phyloP scores from a whole-genome alignment of 2,329 filamentous ascomycete genomes.

The Talaromyces piceae region DNA sequence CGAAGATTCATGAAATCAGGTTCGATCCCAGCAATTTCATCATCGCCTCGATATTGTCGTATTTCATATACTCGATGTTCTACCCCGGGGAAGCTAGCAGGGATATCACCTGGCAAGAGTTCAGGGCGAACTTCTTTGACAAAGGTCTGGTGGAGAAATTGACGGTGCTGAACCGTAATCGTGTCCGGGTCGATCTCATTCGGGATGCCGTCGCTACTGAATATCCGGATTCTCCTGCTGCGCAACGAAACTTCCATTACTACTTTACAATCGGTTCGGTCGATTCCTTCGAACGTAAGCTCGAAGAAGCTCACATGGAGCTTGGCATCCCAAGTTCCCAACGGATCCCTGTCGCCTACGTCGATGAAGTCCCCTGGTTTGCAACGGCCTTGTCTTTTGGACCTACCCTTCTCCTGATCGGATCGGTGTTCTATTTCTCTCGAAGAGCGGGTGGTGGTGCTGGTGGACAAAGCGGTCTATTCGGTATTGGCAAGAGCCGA shows the following conservation, averaged over 20 bases:
- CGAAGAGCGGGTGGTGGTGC: constrained; percentile 64
- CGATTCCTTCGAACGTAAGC: constrained; percentile 80
- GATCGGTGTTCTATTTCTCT: constrained; percentile 70
- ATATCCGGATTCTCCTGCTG: constrained; percentile 68
- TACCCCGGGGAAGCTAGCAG: constrained; percentile 58
- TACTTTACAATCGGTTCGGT: constrained; percentile 94
- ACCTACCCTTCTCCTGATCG: constrained; percentile 79
- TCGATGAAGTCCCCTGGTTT: constrained; percentile 65
- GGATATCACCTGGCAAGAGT: constrained; percentile 98
- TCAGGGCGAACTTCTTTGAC: constrained; percentile 85
- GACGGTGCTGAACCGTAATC: constrained; percentile 66
- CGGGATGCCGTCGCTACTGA: constrained; percentile 63
- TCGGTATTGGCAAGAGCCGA: constrained; percentile 90
- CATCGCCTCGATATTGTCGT: constrained; percentile 53
- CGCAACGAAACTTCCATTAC: constrained; percentile 67
- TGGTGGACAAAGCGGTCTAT: constrained; percentile 67
- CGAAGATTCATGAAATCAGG: constrained; percentile 40
- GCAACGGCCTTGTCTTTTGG: constrained; percentile 72
- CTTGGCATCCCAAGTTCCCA: constrained; percentile 79
- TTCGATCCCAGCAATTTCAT: constrained; percentile 50
- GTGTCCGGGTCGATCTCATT: constrained; percentile 73
- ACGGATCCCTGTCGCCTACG: constrained; percentile 86
- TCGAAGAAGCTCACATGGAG: constrained; percentile 83
- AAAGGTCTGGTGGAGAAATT: constrained; percentile 94
- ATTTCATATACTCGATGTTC: constrained; percentile 57